Conservation (phyloP, 495 filamentous ascomycete species). For the Podospora comata region DNA sequence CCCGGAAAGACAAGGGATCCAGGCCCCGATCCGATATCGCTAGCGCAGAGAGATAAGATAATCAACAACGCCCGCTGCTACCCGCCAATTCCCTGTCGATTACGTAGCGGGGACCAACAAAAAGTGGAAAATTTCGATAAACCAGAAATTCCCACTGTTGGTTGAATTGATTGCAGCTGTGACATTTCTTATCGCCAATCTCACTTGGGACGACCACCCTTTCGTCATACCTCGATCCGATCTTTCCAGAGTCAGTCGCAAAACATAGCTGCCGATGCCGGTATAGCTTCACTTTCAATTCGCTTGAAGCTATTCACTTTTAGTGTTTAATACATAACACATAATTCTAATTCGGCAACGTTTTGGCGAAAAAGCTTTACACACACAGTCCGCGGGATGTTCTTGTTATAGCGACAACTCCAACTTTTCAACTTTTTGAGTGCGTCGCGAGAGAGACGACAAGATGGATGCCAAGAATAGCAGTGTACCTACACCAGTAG, state of each 20-base stretch:
- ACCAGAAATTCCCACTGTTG: neutral
- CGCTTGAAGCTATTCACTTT: slow-evolving; percentile 3
- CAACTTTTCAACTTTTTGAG: neutral
- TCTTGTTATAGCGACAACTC: slow-evolving; percentile 20
- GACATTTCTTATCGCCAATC: neutral
- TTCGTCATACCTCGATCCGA: neutral
- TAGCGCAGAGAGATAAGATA: slow-evolving; percentile 12
- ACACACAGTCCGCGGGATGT: slow-evolving; percentile 21
- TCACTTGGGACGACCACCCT: neutral
- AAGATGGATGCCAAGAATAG: slow-evolving; percentile 13
- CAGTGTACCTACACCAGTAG: slow-evolving; percentile 11
- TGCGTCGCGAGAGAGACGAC: neutral
- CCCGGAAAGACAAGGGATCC: neutral
- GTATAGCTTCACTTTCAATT: slow-evolving; percentile 4
- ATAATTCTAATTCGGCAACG: neutral
- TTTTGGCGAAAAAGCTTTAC: neutral
- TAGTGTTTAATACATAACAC: neutral
- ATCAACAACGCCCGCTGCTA: slow-evolving; percentile 3
- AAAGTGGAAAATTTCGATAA: neutral
- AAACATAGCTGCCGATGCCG: neutral
- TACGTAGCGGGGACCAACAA: slow-evolving; percentile 6
- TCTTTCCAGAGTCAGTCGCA: neutral
- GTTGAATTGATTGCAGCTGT: neutral
- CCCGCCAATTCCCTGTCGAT: neutral
- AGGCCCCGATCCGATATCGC: slow-evolving; percentile 13